Percentiles rank a stretch among this genome's conserved stretches.
Evolutionary conservation across 2,329 filamentous ascomycete genomes (phyloP).

Genomic region (Stagonosporopsis cucurbitacearum): DNA sequence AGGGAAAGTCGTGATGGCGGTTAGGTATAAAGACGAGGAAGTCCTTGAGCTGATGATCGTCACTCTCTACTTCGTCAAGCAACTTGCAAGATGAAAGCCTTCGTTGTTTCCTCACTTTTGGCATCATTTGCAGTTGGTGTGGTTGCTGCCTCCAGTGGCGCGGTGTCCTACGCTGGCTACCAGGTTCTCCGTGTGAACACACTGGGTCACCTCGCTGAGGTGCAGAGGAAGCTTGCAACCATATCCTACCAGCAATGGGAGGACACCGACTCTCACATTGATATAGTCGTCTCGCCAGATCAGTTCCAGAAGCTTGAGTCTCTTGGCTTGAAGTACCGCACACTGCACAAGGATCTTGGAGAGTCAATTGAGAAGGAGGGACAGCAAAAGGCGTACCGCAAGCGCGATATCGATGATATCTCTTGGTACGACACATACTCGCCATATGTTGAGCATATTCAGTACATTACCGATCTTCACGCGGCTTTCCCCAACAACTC

Average conservation of each 20-base stretch:
- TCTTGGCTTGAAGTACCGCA: slow-evolving; percentile 39
- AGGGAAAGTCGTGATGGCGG: background rate
- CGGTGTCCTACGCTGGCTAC: slow-evolving; percentile 47
- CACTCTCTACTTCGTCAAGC: background rate
- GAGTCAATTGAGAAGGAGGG: slow-evolving; percentile 49
- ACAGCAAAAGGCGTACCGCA: slow-evolving; percentile 49
- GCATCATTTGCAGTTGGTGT: slow-evolving; percentile 13
- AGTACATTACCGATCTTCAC: slow-evolving; percentile 30
- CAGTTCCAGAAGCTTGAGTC: slow-evolving; percentile 47
- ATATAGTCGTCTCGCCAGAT: slow-evolving; percentile 50
- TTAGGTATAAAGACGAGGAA: background rate
- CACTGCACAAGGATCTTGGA: slow-evolving; percentile 54
- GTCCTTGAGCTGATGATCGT: no score
- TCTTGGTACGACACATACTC: slow-evolving; percentile 34
- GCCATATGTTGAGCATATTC: slow-evolving; percentile 28
- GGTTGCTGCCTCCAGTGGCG: slow-evolving; percentile 22
- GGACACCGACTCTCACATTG: slow-evolving; percentile 40
- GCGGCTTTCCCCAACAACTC: slow-evolving; percentile 27
- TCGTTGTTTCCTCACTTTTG: slow-evolving; percentile 6
- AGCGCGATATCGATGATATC: slow-evolving; percentile 17
- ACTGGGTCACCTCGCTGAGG: slow-evolving; percentile 35
- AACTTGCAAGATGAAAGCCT: slow-evolving; percentile 5
- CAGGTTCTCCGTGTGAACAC: slow-evolving; percentile 48
- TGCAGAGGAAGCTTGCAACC: slow-evolving; percentile 44
- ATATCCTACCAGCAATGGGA: slow-evolving; percentile 48